These are phyloP conservation scores for Tuber melanosporum DNA, from an alignment of 495 filamentous ascomycete species.

Conservation along the genomic window DNA sequence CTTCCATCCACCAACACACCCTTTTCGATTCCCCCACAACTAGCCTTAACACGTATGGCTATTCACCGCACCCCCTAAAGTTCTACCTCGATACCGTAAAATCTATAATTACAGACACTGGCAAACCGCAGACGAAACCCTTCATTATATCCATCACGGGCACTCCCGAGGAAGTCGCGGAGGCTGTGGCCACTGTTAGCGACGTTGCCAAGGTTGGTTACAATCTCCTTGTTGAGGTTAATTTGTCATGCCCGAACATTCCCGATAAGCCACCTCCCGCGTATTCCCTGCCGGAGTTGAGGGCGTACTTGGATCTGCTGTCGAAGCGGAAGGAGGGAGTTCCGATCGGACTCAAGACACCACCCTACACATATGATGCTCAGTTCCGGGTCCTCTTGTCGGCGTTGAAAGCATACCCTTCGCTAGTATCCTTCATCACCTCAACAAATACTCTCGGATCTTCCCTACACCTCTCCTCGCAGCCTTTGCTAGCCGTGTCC, in stretches of 20 bases:
- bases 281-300: slow-evolving; percentile 49
- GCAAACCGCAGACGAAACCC: slow-evolving; percentile 45
- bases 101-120: slow-evolving; percentile 47
- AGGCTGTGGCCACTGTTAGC: slow-evolving; percentile 45
- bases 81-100: slow-evolving; percentile 63
- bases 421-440: slow-evolving; percentile 56
- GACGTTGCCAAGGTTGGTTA: slow-evolving; percentile 24
- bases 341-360: slow-evolving; percentile 60
- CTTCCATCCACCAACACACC: slow-evolving; percentile 56
- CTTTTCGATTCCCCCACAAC: slow-evolving; percentile 59
- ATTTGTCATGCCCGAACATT: slow-evolving; percentile 71
- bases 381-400: slow-evolving; percentile 53
- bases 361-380: slow-evolving; percentile 61
- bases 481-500: slow-evolving; percentile 12
- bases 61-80: slow-evolving; percentile 60
- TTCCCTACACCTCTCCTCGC: slow-evolving; percentile 50
- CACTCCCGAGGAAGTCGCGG: slow-evolving; percentile 46
- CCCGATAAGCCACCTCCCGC: slow-evolving; percentile 59
- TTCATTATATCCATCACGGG: slow-evolving; percentile 70
- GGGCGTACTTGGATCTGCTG: slow-evolving; percentile 48
- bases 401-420: slow-evolving; percentile 43
- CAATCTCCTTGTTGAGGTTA: slow-evolving; percentile 59
- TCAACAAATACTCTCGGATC: slow-evolving; percentile 66
- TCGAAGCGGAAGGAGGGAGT: slow-evolving; percentile 22
- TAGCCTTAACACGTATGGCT: slow-evolving; percentile 64